phyloP scores from a whole-genome alignment of 352 stramenopile genomes.

The Aphanomyces stellatus region DNA sequence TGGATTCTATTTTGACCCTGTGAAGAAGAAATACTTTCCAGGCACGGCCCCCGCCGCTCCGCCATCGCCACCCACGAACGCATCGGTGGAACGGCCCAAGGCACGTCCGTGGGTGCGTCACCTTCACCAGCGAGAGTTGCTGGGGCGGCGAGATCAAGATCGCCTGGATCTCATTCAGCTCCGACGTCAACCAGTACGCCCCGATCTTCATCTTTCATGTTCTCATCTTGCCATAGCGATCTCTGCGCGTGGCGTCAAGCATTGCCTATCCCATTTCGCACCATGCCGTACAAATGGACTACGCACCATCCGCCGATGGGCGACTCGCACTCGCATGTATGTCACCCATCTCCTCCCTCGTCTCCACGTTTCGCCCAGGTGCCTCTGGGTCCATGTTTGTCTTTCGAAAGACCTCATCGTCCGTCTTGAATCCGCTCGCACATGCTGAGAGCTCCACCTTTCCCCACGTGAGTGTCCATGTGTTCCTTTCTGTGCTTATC shows the following conservation, averaged over 20 bases:
- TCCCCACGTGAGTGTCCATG: background rate
- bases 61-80: background rate
- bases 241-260: too few species aligned
- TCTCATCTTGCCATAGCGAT: too few species aligned
- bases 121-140: background rate
- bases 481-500: too few species aligned
- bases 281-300: too few species aligned
- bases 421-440: background rate
- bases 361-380: background rate
- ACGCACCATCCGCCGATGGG: background rate
- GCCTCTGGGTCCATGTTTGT: background rate
- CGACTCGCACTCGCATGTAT: background rate
- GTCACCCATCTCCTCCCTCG: background rate
- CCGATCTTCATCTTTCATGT: too few species aligned
- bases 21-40: constrained; percentile 17
- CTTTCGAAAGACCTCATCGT: too few species aligned
- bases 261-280: too few species aligned
- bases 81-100: background rate
- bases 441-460: too few species aligned
- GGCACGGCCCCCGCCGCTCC: background rate
- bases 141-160: background rate
- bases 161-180: background rate
- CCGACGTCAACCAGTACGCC: background rate
- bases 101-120: background rate
- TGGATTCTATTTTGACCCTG: constrained; percentile 16